phyloP scores from a whole-genome alignment of 257 asterid genomes.

The Ligustrum vulgare region DNA sequence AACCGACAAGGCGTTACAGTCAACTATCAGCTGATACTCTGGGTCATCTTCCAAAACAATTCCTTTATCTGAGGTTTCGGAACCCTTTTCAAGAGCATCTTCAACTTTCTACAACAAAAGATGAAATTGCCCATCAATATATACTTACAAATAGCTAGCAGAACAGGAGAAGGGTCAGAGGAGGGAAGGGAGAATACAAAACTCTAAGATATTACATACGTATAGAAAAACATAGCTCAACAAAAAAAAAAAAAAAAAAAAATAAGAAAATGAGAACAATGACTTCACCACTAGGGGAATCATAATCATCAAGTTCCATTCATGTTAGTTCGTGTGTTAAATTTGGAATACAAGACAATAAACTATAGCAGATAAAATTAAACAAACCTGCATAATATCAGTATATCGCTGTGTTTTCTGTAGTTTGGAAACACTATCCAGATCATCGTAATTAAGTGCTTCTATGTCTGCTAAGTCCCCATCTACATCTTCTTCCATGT shows the following conservation, averaged over 20 bases:
- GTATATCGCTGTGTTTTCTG: conserved; percentile 73
- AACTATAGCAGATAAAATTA: conserved; percentile 8
- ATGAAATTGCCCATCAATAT: conserved; percentile 13
- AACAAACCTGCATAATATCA: conserved; percentile 77
- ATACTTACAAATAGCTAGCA: conserved; percentile 2
- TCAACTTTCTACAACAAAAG: conserved; percentile 75
- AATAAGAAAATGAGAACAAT: conserved; percentile 24
- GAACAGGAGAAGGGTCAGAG: not conserved
- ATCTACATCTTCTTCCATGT: conserved; percentile 86
- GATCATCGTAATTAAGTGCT: conserved; percentile 86
- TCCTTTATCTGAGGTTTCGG: conserved; percentile 52
- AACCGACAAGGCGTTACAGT: conserved; percentile 85
- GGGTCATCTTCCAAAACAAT: conserved; percentile 88
- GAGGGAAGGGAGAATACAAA: not conserved
- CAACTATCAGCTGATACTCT: conserved; percentile 91
- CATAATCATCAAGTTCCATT: conserved; percentile 21
- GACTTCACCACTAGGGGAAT: conserved; percentile 27
- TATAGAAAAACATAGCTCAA: conserved; percentile 29
- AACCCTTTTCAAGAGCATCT: conserved; percentile 70
- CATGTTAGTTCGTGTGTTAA: conserved; percentile 14
- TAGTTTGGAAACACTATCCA: conserved; percentile 87
- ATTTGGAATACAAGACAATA: not conserved
- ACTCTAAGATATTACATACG: conserved; percentile 23
- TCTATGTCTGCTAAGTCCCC: conserved; percentile 94
- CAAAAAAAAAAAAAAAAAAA: too few relatives aligned